Base-by-base conservation (phyloP, 257 asterid species). In the Rehmannia glutinosa region DNA sequence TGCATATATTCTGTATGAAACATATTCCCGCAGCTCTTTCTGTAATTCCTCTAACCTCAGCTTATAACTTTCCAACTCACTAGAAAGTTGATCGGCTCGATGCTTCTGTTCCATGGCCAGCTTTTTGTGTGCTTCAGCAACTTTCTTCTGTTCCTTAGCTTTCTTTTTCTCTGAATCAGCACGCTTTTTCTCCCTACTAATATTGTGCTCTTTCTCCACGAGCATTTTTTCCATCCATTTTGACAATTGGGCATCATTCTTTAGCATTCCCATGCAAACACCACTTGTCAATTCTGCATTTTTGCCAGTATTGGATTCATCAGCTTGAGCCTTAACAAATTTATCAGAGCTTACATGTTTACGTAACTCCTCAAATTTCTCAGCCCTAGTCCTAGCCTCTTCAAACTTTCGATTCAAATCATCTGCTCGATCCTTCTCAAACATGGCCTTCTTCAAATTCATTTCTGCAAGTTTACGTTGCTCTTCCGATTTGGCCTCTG, bases 401-500 rank as follows among this genome's bases (percentile, higher is more conserved):
- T 80, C 90, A 80, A 89, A 70, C 78, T 77, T 91, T 63, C 45
- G 62, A 77, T 72, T 77, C 84, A 87, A 77, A 69, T 66, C 77
- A 56, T 80, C 86, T 10, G 84, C 83, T 50, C 80, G 77, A 64
- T 74, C 75, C 76, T 79, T 89, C 82, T 89, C 96, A 73, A 68
- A 75, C 67, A 62, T 74, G 20, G 78, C 87, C 72, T 76, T 87
- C 83, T 83, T 84, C 81, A 60, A 38, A 75, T 82, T 75, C 23
- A 75, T 60, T 72, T 84, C 89, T 1, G 90, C 84, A 68, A 73
- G 77, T 71, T 77, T 62, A 49, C 56, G 74, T 27, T 78, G 82
- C 61, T 84, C 88, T 69, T 75, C 81, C 24, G 66, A 83, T 76
- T 83, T 79, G 62, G 79, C 73, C 69, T 70, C 75, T 39, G 82